Conservation (phyloP, 768 basidiomycete species). For the Panaeolus cyanescens region DNA sequence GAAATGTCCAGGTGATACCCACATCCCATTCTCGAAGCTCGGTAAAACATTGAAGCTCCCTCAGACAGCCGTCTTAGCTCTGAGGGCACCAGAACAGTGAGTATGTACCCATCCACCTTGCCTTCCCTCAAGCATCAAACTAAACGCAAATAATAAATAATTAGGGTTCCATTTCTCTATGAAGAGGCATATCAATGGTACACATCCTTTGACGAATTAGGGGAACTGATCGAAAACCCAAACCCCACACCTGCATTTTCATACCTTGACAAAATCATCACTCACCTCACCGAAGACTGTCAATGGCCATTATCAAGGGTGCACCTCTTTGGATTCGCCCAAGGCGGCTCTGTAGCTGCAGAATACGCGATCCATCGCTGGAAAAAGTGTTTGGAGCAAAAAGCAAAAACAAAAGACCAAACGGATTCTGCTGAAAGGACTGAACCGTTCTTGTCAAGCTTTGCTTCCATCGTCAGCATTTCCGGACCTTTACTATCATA, state of each 20-base stretch:
- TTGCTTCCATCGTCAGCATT: slow-evolving; percentile 71
- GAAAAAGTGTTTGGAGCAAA: slow-evolving; percentile 35
- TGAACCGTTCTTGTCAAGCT: slow-evolving; percentile 20
- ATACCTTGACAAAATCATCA: slow-evolving; percentile 51
- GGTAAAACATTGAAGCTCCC: slow-evolving; percentile 79
- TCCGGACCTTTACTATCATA: slow-evolving; percentile 79
- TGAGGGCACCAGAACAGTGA: slow-evolving; percentile 79
- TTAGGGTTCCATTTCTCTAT: slow-evolving; percentile 75
- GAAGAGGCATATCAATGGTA: slow-evolving; percentile 89
- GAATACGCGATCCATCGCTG: slow-evolving; percentile 67
- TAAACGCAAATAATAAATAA: background rate
- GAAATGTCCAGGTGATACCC: slow-evolving; percentile 73
- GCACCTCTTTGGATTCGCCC: slow-evolving; percentile 87
- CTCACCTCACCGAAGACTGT: slow-evolving; percentile 60
- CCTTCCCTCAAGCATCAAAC: slow-evolving; percentile 1
- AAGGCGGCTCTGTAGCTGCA: slow-evolving; percentile 78
- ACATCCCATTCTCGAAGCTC: slow-evolving; percentile 73
- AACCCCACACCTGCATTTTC: slow-evolving; percentile 73
- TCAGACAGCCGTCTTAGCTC: slow-evolving; percentile 82
- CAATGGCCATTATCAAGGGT: slow-evolving; percentile 70
- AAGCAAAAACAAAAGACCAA: slow-evolving; percentile 9
- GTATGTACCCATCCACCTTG: slow-evolving; percentile 19
- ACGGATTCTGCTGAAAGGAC: slow-evolving; percentile 1
- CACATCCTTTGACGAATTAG: slow-evolving; percentile 76
- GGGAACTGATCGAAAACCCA: slow-evolving; percentile 68